A percentile compares a stretch with the other conserved stretches of the same genome.
phyloP scores from a whole-genome alignment of 2,329 filamentous ascomycete genomes.

The Plectosphaerella cucumerina region DNA sequence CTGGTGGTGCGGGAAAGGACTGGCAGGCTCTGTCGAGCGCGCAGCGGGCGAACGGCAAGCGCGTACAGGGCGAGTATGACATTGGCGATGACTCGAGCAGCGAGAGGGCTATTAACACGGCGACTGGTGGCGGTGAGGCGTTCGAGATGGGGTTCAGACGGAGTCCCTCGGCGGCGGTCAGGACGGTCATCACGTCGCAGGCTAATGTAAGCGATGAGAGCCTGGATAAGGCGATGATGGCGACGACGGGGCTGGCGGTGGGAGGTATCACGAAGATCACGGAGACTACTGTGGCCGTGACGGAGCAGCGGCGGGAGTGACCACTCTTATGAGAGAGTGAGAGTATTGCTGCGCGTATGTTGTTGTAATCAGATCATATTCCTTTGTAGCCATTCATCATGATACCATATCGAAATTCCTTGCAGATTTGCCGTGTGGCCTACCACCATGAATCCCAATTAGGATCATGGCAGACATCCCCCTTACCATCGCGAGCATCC shows the following conservation, averaged over 20 bases:
- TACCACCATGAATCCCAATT: too few species aligned
- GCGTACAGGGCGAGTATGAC: constrained; percentile 14
- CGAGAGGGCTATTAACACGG: constrained; percentile 20
- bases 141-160: constrained; percentile 19
- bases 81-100: constrained; percentile 15
- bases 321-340: neutral
- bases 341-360: too few species aligned
- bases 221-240: constrained; percentile 4
- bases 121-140: constrained; percentile 6
- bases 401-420: too few species aligned
- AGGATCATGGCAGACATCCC: too few species aligned
- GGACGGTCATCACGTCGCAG: constrained; percentile 15
- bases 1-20: constrained; percentile 17
- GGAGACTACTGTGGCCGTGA: neutral
- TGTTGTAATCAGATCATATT: too few species aligned
- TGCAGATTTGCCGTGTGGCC: too few species aligned
- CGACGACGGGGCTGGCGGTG: neutral
- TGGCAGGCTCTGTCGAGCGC: constrained; percentile 18
- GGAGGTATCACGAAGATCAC: neutral
- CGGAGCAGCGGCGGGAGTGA: neutral
- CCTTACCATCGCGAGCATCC: too few species aligned
- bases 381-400: too few species aligned
- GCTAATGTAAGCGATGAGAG: constrained; percentile 20
- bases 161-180: constrained; percentile 4
- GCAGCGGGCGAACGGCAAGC: constrained; percentile 11